Percentiles rank a stretch among this genome's conserved stretches.
Evolutionary conservation across 176 grass and related monocot genomes (phyloP).

Genomic region (Triticum aestivum): IWGSC_CS_RefSeq_v2.1 NC_057814.1:156369837-156370336

Average conservation of each 20-base stretch:
- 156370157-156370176: not conserved
- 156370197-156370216: not conserved
- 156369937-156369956: too few species aligned
- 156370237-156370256: not conserved
- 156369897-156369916: too few species aligned
- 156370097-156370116: not conserved
- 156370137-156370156: not conserved
- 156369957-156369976: too few species aligned
- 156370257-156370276: not conserved
- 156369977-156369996: too few species aligned
- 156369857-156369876: too few species aligned
- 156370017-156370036: too few species aligned
- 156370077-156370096: not conserved
- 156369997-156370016: too few species aligned
- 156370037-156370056: not conserved
- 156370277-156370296: not conserved
- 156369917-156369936: too few species aligned
- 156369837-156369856: too few species aligned
- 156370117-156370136: not conserved
- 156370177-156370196: not conserved
- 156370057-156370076: conserved; percentile 1
- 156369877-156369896: too few species aligned
- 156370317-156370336: conserved; percentile 65
- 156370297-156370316: conserved; percentile 36
- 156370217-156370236: not conserved